phyloP scores from a whole-genome alignment of 2,329 filamentous ascomycete species.

The Colletotrichum phormii region DNA sequence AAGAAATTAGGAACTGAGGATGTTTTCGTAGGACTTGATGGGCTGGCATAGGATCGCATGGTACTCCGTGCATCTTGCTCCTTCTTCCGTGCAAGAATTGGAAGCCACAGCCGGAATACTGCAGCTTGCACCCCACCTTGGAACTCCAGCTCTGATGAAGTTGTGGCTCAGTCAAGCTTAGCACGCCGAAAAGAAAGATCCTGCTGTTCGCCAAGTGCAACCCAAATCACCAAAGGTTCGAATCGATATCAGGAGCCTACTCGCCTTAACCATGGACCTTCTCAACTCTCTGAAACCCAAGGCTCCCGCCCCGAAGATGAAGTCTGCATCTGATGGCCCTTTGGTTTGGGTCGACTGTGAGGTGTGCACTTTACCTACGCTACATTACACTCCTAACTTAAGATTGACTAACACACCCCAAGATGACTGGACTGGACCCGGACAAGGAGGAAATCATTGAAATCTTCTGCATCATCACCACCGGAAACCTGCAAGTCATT shows the following conservation, averaged over 20 bases:
- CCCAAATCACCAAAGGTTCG: neutral
- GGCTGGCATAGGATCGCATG: neutral
- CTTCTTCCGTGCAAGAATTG: neutral
- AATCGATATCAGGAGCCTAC: neutral
- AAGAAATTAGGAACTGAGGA: too few species aligned
- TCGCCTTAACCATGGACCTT: slow-evolving; percentile 23
- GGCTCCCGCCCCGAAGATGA: slow-evolving; percentile 11
- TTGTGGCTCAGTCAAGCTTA: neutral
- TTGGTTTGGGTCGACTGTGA: slow-evolving; percentile 88
- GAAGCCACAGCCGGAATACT: neutral
- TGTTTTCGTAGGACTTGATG: too few species aligned
- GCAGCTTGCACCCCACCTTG: neutral
- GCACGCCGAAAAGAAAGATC: neutral
- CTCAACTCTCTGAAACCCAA: slow-evolving; percentile 22
- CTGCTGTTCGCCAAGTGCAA: neutral
- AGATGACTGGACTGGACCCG: slow-evolving; percentile 92
- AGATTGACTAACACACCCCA: slow-evolving; percentile 26
- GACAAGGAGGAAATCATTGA: slow-evolving; percentile 88
- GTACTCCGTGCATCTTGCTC: neutral
- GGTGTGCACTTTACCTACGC: too few species aligned
- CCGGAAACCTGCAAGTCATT: slow-evolving; percentile 79
- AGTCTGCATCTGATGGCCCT: slow-evolving; percentile 59
- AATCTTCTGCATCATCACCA: slow-evolving; percentile 92
- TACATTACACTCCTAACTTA: too few species aligned
- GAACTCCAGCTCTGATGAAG: neutral